Base-by-base conservation (phyloP, 139 green algal genomes). In the Chlamydomonas urium region DNA sequence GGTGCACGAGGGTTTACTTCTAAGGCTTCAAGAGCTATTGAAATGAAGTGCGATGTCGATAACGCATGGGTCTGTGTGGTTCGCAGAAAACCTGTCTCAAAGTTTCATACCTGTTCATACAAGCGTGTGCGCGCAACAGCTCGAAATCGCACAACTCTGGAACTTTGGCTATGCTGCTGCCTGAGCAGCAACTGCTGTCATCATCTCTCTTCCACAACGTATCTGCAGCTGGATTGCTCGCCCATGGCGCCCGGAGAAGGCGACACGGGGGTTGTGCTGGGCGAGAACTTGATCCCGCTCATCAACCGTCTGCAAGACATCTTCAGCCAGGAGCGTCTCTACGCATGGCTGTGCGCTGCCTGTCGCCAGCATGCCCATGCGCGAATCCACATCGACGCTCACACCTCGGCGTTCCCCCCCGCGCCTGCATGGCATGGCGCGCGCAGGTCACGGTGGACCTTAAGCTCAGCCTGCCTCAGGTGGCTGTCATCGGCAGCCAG, bases 401-500 rank as follows among this genome's bases (percentile, higher is more conserved):
- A n/a, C n/a, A n/a, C n/a, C n/a, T n/a, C n/a, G n/a, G n/a, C 42
- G 14, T 10, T 53, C 42, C 42, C 42, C 42, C 17, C 10, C 42
- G 42, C 42, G 14, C 42, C 10, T 53, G 42, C 42, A 53, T 53
- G 56, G 8, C 21, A 17, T 56, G 17, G 56, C 19, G 28, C 56
- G 28, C 28, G 57, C 83, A 95, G 92, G 83, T 93, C 2, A 88
- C 82, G 0, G 67, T 91, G 1, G 90, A 96, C 63, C 79, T 95
- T 21, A 91, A 90, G 76, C 81, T 96, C 6, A 88, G 92, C 34
- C 77, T 97, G 23, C 94, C 93, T 0, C 90, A 97, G 77, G 91
- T 99, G 19, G 95, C 90, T 3, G 95, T 98, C 10, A 85, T 99
- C 23, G 95, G 95, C 10, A 94, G 86, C 59, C 95, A 99, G 66